These are phyloP conservation scores for Phytophthora kernoviae DNA, from an alignment of 352 stramenopile species.

Conservation along the genomic window DNA sequence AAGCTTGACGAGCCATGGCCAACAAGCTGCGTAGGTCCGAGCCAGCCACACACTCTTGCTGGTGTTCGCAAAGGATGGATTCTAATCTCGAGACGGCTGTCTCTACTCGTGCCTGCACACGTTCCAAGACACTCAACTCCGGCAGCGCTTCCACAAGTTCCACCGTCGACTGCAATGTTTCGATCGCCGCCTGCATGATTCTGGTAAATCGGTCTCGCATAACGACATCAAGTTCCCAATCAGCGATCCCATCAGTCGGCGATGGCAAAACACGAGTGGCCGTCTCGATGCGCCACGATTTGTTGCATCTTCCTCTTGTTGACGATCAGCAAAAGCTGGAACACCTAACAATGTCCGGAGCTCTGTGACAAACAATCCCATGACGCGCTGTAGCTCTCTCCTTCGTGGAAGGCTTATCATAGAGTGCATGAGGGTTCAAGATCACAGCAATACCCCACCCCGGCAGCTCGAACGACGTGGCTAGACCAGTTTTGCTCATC, in stretches of 20 bases:
- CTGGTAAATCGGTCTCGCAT: slow-evolving; percentile 53
- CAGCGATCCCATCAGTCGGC: slow-evolving; percentile 48
- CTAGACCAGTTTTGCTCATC: slow-evolving; percentile 15
- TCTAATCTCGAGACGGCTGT: slow-evolving; percentile 57
- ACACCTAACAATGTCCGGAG: slow-evolving; percentile 67
- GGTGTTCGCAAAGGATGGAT: slow-evolving; percentile 44
- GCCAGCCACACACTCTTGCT: slow-evolving; percentile 25
- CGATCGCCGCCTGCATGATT: slow-evolving; percentile 59
- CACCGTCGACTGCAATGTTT: slow-evolving; percentile 76
- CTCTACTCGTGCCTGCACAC: slow-evolving; percentile 62
- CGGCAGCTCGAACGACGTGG: slow-evolving; percentile 74
- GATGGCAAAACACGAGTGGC: slow-evolving; percentile 57
- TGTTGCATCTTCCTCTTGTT: slow-evolving; percentile 25
- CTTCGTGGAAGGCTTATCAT: slow-evolving; percentile 14
- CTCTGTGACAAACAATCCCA: slow-evolving; percentile 72
- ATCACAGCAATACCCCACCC: slow-evolving; percentile 70
- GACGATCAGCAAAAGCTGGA: slow-evolving; percentile 53
- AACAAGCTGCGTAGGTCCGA: slow-evolving; percentile 35
- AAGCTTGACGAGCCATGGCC: slow-evolving; percentile 48
- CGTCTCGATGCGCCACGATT: slow-evolving; percentile 3
- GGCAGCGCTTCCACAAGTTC: slow-evolving; percentile 71
- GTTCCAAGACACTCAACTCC: slow-evolving; percentile 73
- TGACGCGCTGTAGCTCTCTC: slow-evolving; percentile 53
- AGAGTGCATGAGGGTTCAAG: slow-evolving; percentile 42
- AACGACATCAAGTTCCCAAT: slow-evolving; percentile 79